These are phyloP conservation scores for Calonectria naviculata DNA, from an alignment of 2,329 filamentous ascomycete genomes.

Conservation along the genomic window DNA sequence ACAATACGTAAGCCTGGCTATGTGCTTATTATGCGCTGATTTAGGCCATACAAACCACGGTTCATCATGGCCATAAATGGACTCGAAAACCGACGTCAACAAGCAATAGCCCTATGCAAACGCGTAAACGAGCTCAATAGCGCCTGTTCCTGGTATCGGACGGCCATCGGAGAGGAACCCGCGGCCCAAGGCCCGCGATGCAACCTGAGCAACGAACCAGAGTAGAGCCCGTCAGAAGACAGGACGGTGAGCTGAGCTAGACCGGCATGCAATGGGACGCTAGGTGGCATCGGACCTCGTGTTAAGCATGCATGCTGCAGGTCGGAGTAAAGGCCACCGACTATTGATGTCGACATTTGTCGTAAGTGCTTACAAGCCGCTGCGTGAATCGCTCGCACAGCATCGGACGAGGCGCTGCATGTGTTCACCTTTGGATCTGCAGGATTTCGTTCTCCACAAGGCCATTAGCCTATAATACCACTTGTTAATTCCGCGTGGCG, in stretches of 20 bases:
- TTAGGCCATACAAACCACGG: not conserved
- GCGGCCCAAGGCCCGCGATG: too few relatives aligned
- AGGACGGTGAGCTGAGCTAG: not conserved
- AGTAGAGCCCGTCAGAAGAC: not conserved
- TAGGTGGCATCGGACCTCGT: not conserved
- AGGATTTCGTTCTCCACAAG: not conserved
- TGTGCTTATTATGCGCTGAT: not conserved
- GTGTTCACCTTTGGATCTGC: not conserved
- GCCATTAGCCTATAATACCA: not conserved
- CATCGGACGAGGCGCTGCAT: not conserved
- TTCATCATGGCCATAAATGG: not conserved
- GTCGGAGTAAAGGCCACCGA: not conserved
- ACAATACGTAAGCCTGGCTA: not conserved
- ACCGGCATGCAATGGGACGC: not conserved
- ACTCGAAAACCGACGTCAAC: not conserved
- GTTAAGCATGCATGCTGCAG: not conserved
- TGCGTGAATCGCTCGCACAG: not conserved
- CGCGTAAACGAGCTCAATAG: slow-evolving; percentile 4
- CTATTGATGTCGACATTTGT: not conserved
- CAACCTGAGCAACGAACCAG: not conserved
- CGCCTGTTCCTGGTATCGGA: slow-evolving; percentile 26
- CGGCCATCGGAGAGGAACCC: not conserved
- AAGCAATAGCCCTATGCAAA: not conserved
- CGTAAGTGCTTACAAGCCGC: not conserved
- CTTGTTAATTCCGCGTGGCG: not conserved